Percentiles rank a stretch among this genome's conserved stretches.
phyloP scores from a whole-genome alignment of 768 basidiomycete genomes.

The Boletus vermiculosoides region DNA sequence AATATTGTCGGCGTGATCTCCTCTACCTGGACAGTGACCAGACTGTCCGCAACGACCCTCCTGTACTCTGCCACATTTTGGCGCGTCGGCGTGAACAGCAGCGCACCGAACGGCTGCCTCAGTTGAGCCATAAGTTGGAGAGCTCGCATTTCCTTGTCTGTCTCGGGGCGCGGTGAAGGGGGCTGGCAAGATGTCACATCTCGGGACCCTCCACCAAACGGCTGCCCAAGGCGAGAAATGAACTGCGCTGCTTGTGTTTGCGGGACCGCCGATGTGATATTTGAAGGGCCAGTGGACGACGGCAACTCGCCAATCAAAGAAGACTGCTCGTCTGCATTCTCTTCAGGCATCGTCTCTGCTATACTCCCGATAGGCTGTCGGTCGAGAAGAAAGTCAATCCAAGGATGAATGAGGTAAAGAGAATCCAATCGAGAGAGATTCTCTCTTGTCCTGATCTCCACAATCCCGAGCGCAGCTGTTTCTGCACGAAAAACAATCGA shows the following conservation, averaged over 20 bases:
- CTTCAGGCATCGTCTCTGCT: background rate
- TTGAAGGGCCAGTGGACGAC: background rate
- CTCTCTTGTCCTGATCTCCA: conserved; percentile 7
- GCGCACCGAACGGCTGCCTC: conserved; percentile 3
- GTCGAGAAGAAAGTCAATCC: conserved; percentile 15
- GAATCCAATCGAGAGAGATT: conserved; percentile 2
- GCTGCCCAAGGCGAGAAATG: no score
- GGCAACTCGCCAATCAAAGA: background rate
- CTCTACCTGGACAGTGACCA: conserved; percentile 8
- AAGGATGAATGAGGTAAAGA: conserved; percentile 9
- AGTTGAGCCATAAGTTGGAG: background rate
- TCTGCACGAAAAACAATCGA: background rate
- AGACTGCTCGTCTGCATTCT: background rate
- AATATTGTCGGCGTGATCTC: background rate
- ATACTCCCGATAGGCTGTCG: background rate
- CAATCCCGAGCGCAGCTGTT: conserved; percentile 1
- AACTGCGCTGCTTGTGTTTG: background rate
- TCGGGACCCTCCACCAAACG: no score
- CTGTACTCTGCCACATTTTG: background rate
- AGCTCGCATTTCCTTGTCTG: background rate
- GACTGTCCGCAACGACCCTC: conserved; percentile 13
- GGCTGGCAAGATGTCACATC: background rate
- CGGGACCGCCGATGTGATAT: no score
- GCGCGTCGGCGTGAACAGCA: conserved; percentile 5
- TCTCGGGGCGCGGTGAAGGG: background rate